Evolutionary conservation across 2,329 filamentous ascomycete species (phyloP).

Genomic region (Aspergillus chevalieri): DNA sequence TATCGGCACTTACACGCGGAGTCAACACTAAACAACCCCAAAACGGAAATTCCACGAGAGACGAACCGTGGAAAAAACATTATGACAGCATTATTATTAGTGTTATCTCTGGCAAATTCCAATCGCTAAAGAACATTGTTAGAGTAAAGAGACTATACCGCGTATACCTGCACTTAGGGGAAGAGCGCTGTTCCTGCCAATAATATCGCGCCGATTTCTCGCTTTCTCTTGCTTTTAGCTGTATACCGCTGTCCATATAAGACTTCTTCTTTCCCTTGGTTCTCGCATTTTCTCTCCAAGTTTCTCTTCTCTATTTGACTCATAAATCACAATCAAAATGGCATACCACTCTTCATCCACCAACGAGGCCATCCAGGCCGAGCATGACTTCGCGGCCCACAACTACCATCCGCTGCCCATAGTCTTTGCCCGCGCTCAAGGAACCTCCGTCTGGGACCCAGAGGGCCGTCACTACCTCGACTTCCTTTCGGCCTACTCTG

Average conservation of each 20-base stretch:
- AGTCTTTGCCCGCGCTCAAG: slow-evolving; percentile 79
- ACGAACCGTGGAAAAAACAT: no score
- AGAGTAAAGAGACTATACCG: neutral
- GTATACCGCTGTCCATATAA: slow-evolving; percentile 1
- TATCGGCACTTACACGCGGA: no score
- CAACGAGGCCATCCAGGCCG: slow-evolving; percentile 68
- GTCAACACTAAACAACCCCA: no score
- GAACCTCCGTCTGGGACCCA: slow-evolving; percentile 91
- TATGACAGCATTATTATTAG: no score
- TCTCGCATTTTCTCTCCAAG: slow-evolving; percentile 9
- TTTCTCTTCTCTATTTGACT: neutral
- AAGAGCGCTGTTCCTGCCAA: slow-evolving; percentile 6
- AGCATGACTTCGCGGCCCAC: slow-evolving; percentile 84
- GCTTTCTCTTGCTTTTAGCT: neutral
- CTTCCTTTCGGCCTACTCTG: slow-evolving; percentile 95
- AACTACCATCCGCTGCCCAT: slow-evolving; percentile 98
- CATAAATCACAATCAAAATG: slow-evolving; percentile 27
- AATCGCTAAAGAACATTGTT: neutral
- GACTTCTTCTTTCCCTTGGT: slow-evolving; percentile 1
- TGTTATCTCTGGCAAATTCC: neutral
- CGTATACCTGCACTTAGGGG: slow-evolving; percentile 19
- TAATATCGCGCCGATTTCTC: neutral
- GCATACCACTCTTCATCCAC: slow-evolving; percentile 72
- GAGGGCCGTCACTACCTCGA: slow-evolving; percentile 94
- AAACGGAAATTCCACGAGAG: no score